Conservation (phyloP, 257 asterid genomes). For the Solanum chaucha region DNA sequence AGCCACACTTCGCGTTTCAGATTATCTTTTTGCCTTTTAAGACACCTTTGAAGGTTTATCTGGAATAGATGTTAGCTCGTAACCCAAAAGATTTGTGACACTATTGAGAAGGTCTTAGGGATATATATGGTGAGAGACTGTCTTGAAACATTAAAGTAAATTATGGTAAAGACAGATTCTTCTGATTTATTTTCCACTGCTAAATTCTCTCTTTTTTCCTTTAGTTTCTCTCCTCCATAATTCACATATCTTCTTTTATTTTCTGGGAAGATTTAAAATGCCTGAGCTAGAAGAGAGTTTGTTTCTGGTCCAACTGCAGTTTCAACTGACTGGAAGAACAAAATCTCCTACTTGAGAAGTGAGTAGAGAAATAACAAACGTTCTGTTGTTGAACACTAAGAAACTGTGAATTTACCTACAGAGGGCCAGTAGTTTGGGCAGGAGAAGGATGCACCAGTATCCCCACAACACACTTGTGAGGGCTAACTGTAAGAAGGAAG, state of each 20-base stretch:
- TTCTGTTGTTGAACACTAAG: not conserved
- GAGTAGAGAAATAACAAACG: not conserved
- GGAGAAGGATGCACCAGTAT: not conserved
- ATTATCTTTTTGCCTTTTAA: not conserved
- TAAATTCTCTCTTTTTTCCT: not conserved
- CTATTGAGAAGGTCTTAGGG: not conserved
- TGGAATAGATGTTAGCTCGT: not conserved
- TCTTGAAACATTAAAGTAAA: not conserved
- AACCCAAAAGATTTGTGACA: not conserved
- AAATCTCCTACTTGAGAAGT: not conserved
- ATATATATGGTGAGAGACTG: not conserved
- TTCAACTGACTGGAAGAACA: not conserved
- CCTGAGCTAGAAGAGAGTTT: not conserved
- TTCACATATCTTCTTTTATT: not conserved
- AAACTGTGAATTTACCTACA: not conserved
- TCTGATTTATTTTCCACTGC: not conserved
- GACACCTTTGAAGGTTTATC: not conserved
- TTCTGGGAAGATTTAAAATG: not conserved
- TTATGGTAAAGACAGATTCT: not conserved
- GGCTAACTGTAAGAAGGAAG: not conserved
- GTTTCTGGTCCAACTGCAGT: not conserved
- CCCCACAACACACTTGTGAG: not conserved
- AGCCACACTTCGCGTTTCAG: not conserved
- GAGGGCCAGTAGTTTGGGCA: not conserved
- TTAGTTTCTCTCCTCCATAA: not conserved